Base-by-base conservation (phyloP, 495 filamentous ascomycete genomes). In the Pseudotulostoma volvatum region DNA sequence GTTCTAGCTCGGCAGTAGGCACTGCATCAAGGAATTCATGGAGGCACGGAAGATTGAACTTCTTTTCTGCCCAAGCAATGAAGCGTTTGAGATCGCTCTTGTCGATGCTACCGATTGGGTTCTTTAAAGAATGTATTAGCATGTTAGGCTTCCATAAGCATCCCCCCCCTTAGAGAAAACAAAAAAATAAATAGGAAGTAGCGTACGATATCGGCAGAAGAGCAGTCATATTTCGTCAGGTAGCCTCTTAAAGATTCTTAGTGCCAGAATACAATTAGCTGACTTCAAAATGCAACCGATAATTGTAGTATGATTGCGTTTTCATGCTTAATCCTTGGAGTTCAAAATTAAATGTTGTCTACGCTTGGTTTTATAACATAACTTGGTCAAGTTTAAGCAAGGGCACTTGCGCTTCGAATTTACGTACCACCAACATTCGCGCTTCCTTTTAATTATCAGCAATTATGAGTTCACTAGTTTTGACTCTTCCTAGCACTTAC, bases 1-100 rank as follows among this genome's bases (percentile, higher is more conserved):
- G 86, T 46, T 87, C 80, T 0, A 93, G 68, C 53, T 94, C 85
- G 1, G 84, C 85, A 2, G 83, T 90, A 0, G 85, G 85, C 0
- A 69, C 64, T 2, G 86, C 85, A 11, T 66, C 59, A 16, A 92
- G 53, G 61, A 95, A 94, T 2, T 70, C 69, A 1, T 74, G 46
- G 3, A 95, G 68, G 41, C 81, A 75, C 0, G 83, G 83, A 4
- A 95, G 51, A 16, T 72, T 52, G 52, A 84, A 93, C 9, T 62
- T 55, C 15, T 52, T 52, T 18, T 57, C 39, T 2, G 80, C 73
- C 66, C 74, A 90, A 8, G 58, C 57, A 33, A 88, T 84, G 66
- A 93, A 90, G 3, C 66, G 56, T 50, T 81, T 87, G 2, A 93
- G 58, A 45, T 93, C 88, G 4, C 68, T 67, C 53, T 82, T 84